A percentile compares a stretch with the other conserved stretches of the same genome.
Conservation (phyloP, 1,284 basidiomycete genomes). For the Anthracocystis setariae region DNA sequence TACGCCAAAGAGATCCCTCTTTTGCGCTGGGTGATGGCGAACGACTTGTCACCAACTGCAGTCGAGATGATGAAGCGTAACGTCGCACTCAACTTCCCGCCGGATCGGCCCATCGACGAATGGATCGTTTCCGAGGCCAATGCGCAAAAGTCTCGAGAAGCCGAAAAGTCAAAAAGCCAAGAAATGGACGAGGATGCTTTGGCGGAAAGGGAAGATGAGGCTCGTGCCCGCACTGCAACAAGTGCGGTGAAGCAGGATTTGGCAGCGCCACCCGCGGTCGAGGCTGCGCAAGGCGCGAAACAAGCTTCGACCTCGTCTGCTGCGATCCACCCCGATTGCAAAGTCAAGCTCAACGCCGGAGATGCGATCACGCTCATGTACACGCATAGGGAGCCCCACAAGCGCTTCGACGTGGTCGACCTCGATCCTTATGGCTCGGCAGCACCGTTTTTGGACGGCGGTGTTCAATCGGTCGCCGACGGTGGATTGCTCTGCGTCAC, state of each 20-base stretch:
- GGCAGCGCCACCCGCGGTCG: not conserved
- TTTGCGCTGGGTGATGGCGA: conserved; percentile 89
- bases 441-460: conserved; percentile 94
- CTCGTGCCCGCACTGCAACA: conserved; percentile 13
- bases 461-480: conserved; percentile 88
- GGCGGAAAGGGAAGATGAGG: conserved; percentile 25
- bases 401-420: conserved; percentile 91
- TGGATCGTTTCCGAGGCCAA: conserved; percentile 35
- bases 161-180: not conserved
- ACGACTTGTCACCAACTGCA: conserved; percentile 87
- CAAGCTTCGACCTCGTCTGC: conserved; percentile 6
- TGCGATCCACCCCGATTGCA: conserved; percentile 63
- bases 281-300: not conserved
- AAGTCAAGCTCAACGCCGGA: conserved; percentile 60
- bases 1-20: conserved; percentile 97
- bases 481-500: conserved; percentile 89
- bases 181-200: conserved; percentile 38
- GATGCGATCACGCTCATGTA: conserved; percentile 81
- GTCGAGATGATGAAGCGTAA: conserved; percentile 88
- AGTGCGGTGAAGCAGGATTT: not conserved
- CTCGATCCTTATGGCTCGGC: conserved; percentile 98
- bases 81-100: conserved; percentile 85
- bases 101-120: conserved; percentile 67
- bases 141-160: not conserved
- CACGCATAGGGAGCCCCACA: conserved; percentile 78